Conservation (phyloP, 2,329 filamentous ascomycete species). For the Mollisia scopiformis region DNA sequence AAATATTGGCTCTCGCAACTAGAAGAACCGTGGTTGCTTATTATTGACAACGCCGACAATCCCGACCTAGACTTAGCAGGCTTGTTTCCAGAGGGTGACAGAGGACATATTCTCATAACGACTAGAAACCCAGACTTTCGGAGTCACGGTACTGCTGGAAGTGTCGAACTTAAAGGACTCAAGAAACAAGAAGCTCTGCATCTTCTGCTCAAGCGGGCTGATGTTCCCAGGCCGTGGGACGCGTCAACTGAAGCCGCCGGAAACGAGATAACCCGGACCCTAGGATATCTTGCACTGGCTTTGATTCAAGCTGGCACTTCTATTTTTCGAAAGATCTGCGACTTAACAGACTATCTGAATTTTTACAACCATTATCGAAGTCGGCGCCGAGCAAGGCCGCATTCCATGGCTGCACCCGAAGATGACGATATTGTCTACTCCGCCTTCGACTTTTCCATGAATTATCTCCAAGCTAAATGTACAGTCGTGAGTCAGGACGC, state of each 20-base stretch:
- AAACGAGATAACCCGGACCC: background rate
- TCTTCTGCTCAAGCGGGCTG: background rate
- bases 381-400: slow-evolving; percentile 24
- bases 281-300: background rate
- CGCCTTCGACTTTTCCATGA: background rate
- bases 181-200: slow-evolving; percentile 16
- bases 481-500: background rate
- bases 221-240: background rate
- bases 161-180: slow-evolving; percentile 26
- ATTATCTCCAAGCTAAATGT: background rate
- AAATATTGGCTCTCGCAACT: slow-evolving; percentile 19
- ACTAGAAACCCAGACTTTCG: slow-evolving; percentile 36
- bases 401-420: background rate
- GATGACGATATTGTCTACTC: background rate
- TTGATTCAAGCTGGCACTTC: background rate
- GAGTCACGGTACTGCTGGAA: slow-evolving; percentile 6
- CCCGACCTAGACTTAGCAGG: slow-evolving; percentile 28
- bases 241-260: background rate
- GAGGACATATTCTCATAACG: slow-evolving; percentile 41
- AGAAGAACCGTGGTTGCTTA: slow-evolving; percentile 37
- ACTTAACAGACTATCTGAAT: background rate
- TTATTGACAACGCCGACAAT: slow-evolving; percentile 48
- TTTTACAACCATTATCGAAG: background rate
- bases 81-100: slow-evolving; percentile 34
- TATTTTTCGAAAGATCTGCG: background rate